Evolutionary conservation across 306 rosid genomes (phyloP).

Genomic region (Biancaea sappan): DNA sequence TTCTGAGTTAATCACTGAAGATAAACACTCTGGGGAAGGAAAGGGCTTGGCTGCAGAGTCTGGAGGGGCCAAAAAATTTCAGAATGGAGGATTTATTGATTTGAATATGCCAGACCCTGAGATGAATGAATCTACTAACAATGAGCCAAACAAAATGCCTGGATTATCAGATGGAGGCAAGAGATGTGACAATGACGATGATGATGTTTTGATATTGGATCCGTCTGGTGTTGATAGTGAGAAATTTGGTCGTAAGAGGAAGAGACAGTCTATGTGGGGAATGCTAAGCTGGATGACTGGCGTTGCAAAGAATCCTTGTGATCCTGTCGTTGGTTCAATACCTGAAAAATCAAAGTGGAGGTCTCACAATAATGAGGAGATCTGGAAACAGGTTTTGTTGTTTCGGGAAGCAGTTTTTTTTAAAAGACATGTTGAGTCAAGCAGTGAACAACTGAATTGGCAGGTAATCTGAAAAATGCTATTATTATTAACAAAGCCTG

Average conservation of each 20-base stretch:
- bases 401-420: slow-evolving; percentile 58
- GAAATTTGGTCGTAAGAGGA: slow-evolving; percentile 42
- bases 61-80: neutral
- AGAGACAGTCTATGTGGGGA: slow-evolving; percentile 44
- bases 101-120: slow-evolving; percentile 23
- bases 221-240: slow-evolving; percentile 29
- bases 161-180: slow-evolving; percentile 31
- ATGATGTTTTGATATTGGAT: slow-evolving; percentile 43
- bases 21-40: slow-evolving; percentile 34
- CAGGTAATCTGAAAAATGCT: slow-evolving; percentile 50
- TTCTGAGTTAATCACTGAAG: slow-evolving; percentile 7
- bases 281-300: slow-evolving; percentile 58
- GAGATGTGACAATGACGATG: slow-evolving; percentile 13
- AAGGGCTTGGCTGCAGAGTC: neutral
- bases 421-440: slow-evolving; percentile 43
- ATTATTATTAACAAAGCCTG: neutral
- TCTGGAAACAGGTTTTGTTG: slow-evolving; percentile 69
- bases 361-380: slow-evolving; percentile 43
- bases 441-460: slow-evolving; percentile 49
- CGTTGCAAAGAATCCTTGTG: slow-evolving; percentile 65
- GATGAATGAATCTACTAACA: neutral
- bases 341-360: slow-evolving; percentile 70
- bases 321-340: slow-evolving; percentile 53
- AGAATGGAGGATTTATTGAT: slow-evolving; percentile 25
- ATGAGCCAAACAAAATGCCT: slow-evolving; percentile 33